These are phyloP conservation scores for Fomitopsis palustris DNA, from an alignment of 1,284 basidiomycete genomes.

Conservation along the genomic window DNA sequence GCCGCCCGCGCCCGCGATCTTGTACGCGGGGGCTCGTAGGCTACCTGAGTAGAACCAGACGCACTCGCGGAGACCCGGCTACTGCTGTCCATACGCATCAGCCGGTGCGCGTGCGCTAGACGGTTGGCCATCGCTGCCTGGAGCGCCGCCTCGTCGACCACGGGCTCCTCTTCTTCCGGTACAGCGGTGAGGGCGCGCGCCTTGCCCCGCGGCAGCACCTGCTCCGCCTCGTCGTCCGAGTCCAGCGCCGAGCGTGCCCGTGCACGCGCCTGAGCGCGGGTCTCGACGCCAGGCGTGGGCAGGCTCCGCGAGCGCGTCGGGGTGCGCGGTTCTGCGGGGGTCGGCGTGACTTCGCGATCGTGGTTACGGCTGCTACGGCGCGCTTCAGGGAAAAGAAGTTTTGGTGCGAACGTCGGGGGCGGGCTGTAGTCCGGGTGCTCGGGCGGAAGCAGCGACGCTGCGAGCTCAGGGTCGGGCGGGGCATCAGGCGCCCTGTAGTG, in stretches of 20 bases:
- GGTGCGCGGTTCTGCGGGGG: neutral
- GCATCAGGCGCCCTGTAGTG: slow-evolving; percentile 37
- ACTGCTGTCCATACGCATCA: slow-evolving; percentile 7
- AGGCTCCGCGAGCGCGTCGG: neutral
- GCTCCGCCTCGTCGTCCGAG: slow-evolving; percentile 19
- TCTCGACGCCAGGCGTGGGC: neutral
- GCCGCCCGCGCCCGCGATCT: slow-evolving; percentile 16
- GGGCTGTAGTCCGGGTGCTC: slow-evolving; percentile 52
- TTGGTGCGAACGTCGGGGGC: slow-evolving; percentile 41
- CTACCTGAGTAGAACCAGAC: slow-evolving; percentile 1
- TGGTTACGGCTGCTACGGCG: slow-evolving; percentile 14
- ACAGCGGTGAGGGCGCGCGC: neutral
- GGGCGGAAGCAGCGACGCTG: slow-evolving; percentile 42
- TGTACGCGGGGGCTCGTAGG: slow-evolving; percentile 12
- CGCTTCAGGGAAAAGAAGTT: slow-evolving; percentile 43
- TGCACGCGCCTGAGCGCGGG: slow-evolving; percentile 7
- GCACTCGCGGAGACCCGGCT: neutral
- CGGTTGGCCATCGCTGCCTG: slow-evolving; percentile 17
- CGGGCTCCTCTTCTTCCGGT: slow-evolving; percentile 9
- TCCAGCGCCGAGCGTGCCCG: slow-evolving; percentile 7
- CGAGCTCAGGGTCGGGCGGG: slow-evolving; percentile 21
- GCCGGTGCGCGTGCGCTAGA: slow-evolving; percentile 14
- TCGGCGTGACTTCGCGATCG: neutral
- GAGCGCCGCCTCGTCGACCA: slow-evolving; percentile 9
- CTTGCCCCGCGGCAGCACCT: slow-evolving; percentile 2